Base-by-base conservation (phyloP, 225 moss, liverwort and hornwort genomes). In the Ulota crispa region DNA sequence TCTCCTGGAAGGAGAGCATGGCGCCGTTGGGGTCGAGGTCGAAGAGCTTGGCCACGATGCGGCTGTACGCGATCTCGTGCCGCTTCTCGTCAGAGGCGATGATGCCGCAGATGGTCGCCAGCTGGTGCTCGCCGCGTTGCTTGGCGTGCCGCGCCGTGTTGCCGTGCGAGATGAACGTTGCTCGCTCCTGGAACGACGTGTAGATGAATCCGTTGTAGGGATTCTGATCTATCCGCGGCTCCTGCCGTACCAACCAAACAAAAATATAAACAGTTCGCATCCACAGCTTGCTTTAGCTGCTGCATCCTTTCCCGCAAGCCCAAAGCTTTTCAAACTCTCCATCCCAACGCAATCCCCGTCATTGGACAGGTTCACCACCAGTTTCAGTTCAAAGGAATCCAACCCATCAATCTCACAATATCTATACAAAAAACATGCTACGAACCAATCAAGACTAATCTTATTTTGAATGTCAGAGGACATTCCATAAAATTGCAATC, bases 131-230 rank as follows among this genome's bases (percentile, higher is more conserved):
- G n/a, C 86, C 89, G n/a, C 66, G 19, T 30, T 69, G 39, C 62
- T 94, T 95, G 30, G 97, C 97, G n/a, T 95, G 97, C 16, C 82
- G 70, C 0, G 97, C 93, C 2, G 95, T 97, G 85, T 94, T 97
- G 67, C 92, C 87, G 64, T 97, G 89, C 0, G 89, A 89, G 3
- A 87, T 59, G 75, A 90, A 90, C 10, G 89, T 90, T n/a, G 87
- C 89, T 1, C 87, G 87, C 72, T 89, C 89, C 14, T 90, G 89
- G 1, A 90, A 90, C 1, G 95, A 94, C 5, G 97, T 95, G 87
- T 97, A 95, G 23, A 97, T 90, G 78, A 97, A 97, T 23, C 95
- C 95, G 26, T 97, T 97, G 87, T 97, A 95, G 0, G 95, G 93
- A 24, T 92, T 90, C 53, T 85, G 93, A 79, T 94, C 87, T 2